Conservation (phyloP, 164 flowering plant genomes). For the Liquidambar formosana region DNA sequence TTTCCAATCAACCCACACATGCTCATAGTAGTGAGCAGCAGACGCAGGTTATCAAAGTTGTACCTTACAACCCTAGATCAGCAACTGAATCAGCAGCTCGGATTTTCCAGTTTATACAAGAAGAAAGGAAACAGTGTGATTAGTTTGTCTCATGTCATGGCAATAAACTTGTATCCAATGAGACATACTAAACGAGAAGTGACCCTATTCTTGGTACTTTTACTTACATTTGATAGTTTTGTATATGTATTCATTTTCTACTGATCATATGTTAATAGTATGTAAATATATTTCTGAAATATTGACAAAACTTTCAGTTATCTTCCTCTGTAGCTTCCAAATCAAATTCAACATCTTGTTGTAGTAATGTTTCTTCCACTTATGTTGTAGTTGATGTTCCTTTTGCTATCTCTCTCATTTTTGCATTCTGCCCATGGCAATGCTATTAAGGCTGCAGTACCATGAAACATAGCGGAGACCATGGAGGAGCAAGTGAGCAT, state of each 20-base stretch:
- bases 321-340: background rate
- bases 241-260: background rate
- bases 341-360: background rate
- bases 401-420: too few relatives aligned
- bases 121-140: conserved; percentile 57
- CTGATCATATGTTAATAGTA: background rate
- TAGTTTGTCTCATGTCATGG: background rate
- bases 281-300: background rate
- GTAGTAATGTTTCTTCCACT: background rate
- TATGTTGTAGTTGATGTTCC: background rate
- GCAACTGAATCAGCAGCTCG: conserved; percentile 84
- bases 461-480: too few relatives aligned
- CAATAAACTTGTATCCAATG: background rate
- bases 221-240: background rate
- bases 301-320: background rate
- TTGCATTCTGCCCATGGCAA: too few relatives aligned
- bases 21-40: conserved; percentile 22
- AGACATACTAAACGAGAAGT: too few relatives aligned
- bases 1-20: background rate
- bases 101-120: conserved; percentile 77
- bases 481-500: background rate
- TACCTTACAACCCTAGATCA: conserved; percentile 68
- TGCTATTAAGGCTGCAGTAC: too few relatives aligned
- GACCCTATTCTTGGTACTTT: background rate
- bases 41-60: conserved; percentile 60